A percentile compares a stretch with the other conserved stretches of the same genome.
Evolutionary conservation across 2,329 filamentous ascomycete genomes (phyloP).

Genomic region (Phyllosticta paracitricarpa): DNA sequence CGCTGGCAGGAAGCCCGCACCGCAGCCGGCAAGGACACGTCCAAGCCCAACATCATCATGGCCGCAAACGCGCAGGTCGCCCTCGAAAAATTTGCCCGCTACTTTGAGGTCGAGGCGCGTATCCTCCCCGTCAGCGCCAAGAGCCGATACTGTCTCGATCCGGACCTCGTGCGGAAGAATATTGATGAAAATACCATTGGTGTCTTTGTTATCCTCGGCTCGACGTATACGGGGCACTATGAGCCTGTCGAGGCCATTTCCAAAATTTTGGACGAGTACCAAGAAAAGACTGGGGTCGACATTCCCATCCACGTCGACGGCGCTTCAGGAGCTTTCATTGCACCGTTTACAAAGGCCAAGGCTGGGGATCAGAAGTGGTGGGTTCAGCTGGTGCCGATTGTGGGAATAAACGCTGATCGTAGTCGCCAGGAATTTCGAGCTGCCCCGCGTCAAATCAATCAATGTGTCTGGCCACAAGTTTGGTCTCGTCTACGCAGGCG

Average conservation of each 20-base stretch:
- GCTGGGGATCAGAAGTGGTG: slow-evolving; percentile 50
- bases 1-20: slow-evolving; percentile 57
- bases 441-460: slow-evolving; percentile 55
- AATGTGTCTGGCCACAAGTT: slow-evolving; percentile 56
- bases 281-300: slow-evolving; percentile 50
- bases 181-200: slow-evolving; percentile 70
- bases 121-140: slow-evolving; percentile 54
- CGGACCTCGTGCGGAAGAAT: slow-evolving; percentile 53
- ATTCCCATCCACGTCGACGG: slow-evolving; percentile 59
- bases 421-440: slow-evolving; percentile 44
- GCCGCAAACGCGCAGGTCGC: slow-evolving; percentile 64
- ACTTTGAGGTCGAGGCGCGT: slow-evolving; percentile 62
- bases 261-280: slow-evolving; percentile 52
- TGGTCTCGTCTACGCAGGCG: slow-evolving; percentile 54
- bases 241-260: slow-evolving; percentile 61
- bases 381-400: slow-evolving; percentile 4
- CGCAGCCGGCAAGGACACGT: slow-evolving; percentile 51
- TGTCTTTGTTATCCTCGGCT: slow-evolving; percentile 62
- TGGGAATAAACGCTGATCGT: not conserved
- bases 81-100: slow-evolving; percentile 61
- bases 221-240: slow-evolving; percentile 65
- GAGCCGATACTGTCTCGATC: slow-evolving; percentile 53
- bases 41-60: slow-evolving; percentile 64
- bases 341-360: slow-evolving; percentile 48
- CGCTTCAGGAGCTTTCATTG: slow-evolving; percentile 52